Evolutionary conservation across 2,329 filamentous ascomycete genomes (phyloP), one percentile per base, ranked within the genome.

Genomic region (Aureobasidium melanogenum): DNA sequence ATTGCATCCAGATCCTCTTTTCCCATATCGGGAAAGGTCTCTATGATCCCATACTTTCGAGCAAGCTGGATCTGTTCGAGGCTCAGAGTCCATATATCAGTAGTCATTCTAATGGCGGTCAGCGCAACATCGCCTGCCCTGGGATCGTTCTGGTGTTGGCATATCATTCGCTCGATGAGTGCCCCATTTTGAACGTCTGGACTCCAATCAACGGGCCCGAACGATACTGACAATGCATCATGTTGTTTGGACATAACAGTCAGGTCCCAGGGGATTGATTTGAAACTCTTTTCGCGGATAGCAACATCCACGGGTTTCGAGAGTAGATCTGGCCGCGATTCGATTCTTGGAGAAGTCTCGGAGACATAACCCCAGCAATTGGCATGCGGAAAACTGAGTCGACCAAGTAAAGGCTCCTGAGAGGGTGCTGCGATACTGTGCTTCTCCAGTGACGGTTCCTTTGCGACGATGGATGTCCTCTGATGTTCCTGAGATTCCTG

Each of bases 1-100:
- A 47, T 39, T 9, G 50, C 51, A 19, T 41, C 34, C 15, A 62
- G 32, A 10, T 62, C 60, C n/a, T 57, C 60, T 41, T 57, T 52
- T 22, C 32, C 51, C 36, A 62, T 47, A 17, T 43, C 41, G 14
- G 60, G 60, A 38, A 58, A 41, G 5, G 38, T 44, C 14, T 56
- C 19, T 39, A 56, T 56, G 19, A 56, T 56, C 6, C 52, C 52
- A 17, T 43, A 34, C 24, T 32, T 36, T 8, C 28, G 39, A 6
- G 39, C 52, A 39, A 56, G 50, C 15, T 24, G 36, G 36, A 54
- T 54, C 14, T 54, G 50, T 39, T 54, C 36, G 15, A 54, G 50
- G 8, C 50, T 54, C 15, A 54, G 19, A 19, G 22, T 54, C 50
- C 50, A 54, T 19, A 41, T 30, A 12, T 54, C 50, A 9, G 36